A percentile compares a stretch with the other conserved stretches of the same genome.
Conservation (phyloP, 306 rosid genomes). For the Rosa lucieae region DNA sequence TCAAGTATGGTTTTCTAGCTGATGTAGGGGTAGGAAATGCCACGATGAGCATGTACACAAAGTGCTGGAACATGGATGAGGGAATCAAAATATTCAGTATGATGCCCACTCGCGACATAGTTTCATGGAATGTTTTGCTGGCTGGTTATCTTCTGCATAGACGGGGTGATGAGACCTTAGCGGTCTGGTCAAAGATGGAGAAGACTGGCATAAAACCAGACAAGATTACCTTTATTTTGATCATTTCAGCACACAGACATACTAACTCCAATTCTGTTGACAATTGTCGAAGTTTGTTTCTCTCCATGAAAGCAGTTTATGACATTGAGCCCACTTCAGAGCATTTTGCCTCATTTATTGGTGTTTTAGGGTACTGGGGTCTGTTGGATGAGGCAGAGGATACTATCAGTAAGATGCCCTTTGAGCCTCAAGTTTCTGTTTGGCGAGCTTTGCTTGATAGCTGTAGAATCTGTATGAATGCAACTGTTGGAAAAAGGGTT, state of each 20-base stretch:
- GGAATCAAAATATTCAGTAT: slow-evolving; percentile 46
- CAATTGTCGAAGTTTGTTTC: slow-evolving; percentile 54
- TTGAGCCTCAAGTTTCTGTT: slow-evolving; percentile 53
- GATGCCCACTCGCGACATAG: slow-evolving; percentile 53
- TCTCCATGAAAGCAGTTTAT: slow-evolving; percentile 51
- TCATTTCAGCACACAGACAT: slow-evolving; percentile 70
- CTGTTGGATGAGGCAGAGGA: slow-evolving; percentile 79
- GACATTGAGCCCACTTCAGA: slow-evolving; percentile 56
- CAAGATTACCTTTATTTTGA: slow-evolving; percentile 49
- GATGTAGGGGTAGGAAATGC: slow-evolving; percentile 74
- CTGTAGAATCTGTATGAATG: slow-evolving; percentile 55
- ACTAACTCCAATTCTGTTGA: slow-evolving; percentile 67
- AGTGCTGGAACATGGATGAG: slow-evolving; percentile 77
- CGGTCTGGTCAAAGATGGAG: slow-evolving; percentile 68
- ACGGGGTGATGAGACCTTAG: slow-evolving; percentile 68
- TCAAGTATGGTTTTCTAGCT: slow-evolving; percentile 56
- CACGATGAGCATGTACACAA: slow-evolving; percentile 70
- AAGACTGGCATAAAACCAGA: slow-evolving; percentile 64
- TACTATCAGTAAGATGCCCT: slow-evolving; percentile 54
- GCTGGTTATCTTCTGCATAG: slow-evolving; percentile 72
- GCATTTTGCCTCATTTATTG: slow-evolving; percentile 70
- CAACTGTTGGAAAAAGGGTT: slow-evolving; percentile 54
- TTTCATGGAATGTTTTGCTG: slow-evolving; percentile 83
- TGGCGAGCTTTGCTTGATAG: slow-evolving; percentile 90
- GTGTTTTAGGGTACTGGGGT: slow-evolving; percentile 90